Percentiles rank a stretch among this genome's conserved stretches.
These are phyloP conservation scores for Camelina hispida DNA, from an alignment of 345 rosid genomes.

Conservation along the genomic window DNA sequence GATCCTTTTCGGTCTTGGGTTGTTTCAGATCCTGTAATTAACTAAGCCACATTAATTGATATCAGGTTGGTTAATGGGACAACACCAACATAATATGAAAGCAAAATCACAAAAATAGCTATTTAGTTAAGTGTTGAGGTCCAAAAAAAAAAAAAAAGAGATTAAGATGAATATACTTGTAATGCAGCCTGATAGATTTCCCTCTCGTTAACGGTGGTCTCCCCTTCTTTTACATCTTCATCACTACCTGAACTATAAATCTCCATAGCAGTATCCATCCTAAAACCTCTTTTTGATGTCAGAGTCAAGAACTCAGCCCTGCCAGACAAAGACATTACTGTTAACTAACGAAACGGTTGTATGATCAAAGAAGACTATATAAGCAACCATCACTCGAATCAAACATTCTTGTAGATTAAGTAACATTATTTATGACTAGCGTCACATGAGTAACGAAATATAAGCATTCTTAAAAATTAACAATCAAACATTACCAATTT, in stretches of 20 bases:
- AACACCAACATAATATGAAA: background rate
- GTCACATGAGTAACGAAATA: background rate
- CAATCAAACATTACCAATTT: background rate
- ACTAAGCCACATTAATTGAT: background rate
- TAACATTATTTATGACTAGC: background rate
- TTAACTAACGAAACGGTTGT: background rate
- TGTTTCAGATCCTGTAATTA: conserved; percentile 77
- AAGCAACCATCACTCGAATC: background rate
- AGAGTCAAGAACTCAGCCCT: conserved; percentile 43
- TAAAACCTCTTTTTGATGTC: background rate
- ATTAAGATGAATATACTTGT: conserved; percentile 55
- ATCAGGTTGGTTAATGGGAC: conserved; percentile 3
- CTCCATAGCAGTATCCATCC: conserved; percentile 53
- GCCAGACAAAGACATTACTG: conserved; percentile 2
- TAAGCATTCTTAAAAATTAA: background rate
- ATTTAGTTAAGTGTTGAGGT: background rate
- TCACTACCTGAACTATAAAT: conserved; percentile 77
- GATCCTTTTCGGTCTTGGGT: conserved; percentile 64
- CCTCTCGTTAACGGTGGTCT: conserved; percentile 53
- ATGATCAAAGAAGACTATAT: background rate
- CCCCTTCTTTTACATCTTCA: conserved; percentile 53
- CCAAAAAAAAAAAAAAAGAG: background rate
- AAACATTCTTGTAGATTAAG: background rate
- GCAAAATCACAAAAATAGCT: background rate
- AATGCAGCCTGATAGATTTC: conserved; percentile 81